Evolutionary conservation across 2,329 filamentous ascomycete genomes (phyloP).

Genomic region (Scopulariopsis brevicaulis): DNA sequence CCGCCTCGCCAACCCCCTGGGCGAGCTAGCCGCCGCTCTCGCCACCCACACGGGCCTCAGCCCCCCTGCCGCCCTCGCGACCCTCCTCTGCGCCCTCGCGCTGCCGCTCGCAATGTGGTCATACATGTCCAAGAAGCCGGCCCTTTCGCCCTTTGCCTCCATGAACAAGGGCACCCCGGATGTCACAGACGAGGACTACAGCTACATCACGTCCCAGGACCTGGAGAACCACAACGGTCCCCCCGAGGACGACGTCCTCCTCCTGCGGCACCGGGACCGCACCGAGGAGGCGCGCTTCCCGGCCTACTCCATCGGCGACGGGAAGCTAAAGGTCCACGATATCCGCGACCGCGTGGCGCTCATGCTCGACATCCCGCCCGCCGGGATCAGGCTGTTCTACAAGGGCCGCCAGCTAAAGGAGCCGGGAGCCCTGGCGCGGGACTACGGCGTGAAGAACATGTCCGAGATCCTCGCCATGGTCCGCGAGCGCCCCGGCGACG

Average conservation of each 20-base stretch:
- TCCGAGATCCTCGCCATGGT: conserved; percentile 39
- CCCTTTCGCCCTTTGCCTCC: conserved; percentile 3
- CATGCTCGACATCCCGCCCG: conserved; percentile 50
- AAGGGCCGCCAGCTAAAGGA: conserved; percentile 63
- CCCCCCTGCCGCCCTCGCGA: conserved; percentile 31
- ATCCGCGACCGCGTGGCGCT: conserved; percentile 56
- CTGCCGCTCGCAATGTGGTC: conserved; percentile 31
- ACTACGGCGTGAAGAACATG: conserved; percentile 51
- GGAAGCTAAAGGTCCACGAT: conserved; percentile 55
- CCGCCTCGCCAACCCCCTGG: conserved; percentile 25
- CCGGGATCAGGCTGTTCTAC: conserved; percentile 57
- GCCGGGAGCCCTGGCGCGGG: conserved; percentile 40
- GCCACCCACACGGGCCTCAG: conserved; percentile 38
- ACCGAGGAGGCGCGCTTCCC: conserved; percentile 64
- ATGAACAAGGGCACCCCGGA: conserved; percentile 30
- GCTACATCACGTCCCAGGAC: conserved; percentile 74
- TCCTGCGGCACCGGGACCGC: conserved; percentile 56
- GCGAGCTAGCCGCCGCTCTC: conserved; percentile 21
- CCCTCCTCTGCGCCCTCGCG: conserved; percentile 35
- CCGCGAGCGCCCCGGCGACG: conserved; percentile 21
- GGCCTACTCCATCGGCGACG: conserved; percentile 63
- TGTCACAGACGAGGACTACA: conserved; percentile 67
- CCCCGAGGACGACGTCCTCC: conserved; percentile 56
- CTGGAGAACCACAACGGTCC: conserved; percentile 28
- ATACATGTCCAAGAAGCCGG: not conserved